These are phyloP conservation scores for Aureobasidium sp. DNA, from an alignment of 2,329 filamentous ascomycete genomes.

Conservation along the genomic window DNA sequence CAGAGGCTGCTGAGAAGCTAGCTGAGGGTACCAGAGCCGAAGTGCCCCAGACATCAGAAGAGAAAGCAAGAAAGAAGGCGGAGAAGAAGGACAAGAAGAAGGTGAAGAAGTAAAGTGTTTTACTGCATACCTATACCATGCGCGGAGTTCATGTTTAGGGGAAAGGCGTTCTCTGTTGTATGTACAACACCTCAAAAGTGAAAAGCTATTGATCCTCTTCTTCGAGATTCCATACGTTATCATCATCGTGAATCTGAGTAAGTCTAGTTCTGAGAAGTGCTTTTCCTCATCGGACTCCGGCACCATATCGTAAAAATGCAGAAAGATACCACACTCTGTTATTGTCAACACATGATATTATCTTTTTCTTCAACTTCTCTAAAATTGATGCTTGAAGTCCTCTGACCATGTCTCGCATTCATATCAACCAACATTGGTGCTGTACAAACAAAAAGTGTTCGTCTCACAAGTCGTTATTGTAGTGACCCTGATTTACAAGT, in stretches of 20 bases:
- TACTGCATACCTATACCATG: background rate
- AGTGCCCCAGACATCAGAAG: slow-evolving; percentile 20
- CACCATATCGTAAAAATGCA: no score
- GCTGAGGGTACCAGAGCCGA: slow-evolving; percentile 11
- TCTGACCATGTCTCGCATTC: no score
- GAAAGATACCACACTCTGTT: no score
- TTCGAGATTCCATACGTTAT: no score
- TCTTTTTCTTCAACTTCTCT: no score
- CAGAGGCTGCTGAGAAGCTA: slow-evolving; percentile 14
- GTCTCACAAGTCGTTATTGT: background rate
- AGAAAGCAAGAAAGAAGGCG: slow-evolving; percentile 29
- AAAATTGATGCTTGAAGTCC: no score
- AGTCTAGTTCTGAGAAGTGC: no score
- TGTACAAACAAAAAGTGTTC: background rate
- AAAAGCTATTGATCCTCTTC: background rate
- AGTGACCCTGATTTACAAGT: background rate
- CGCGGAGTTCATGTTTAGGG: background rate
- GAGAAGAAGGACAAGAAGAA: slow-evolving; percentile 23
- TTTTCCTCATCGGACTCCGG: no score
- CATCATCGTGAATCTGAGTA: no score
- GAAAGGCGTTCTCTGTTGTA: background rate
- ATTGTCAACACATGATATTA: no score
- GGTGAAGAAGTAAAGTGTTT: background rate
- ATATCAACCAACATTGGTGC: no score
- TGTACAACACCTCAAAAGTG: background rate